Conservation (phyloP, 2,329 filamentous ascomycete species). For the Stylonectria norvegica region DNA sequence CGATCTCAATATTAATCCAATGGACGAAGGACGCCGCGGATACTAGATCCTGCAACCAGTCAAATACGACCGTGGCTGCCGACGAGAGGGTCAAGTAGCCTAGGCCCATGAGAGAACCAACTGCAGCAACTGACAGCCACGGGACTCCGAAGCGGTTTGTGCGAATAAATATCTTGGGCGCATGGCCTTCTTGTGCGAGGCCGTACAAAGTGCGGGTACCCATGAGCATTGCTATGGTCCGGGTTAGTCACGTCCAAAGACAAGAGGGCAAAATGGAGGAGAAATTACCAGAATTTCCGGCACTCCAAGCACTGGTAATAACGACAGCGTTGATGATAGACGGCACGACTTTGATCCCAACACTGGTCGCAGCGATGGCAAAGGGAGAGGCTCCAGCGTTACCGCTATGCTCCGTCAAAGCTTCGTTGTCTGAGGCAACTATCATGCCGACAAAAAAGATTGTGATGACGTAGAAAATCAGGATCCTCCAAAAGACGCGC, state of each 20-base stretch:
- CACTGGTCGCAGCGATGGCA: constrained; percentile 48
- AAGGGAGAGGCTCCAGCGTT: constrained; percentile 47
- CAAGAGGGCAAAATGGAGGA: no score
- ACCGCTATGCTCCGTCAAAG: constrained; percentile 24
- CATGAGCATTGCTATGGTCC: no score
- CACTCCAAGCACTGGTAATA: constrained; percentile 19
- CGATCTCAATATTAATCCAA: constrained; percentile 50
- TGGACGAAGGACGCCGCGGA: constrained; percentile 50
- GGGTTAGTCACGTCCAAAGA: no score
- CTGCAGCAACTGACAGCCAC: constrained; percentile 25
- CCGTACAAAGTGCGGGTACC: constrained; percentile 62
- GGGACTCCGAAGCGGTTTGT: constrained; percentile 58
- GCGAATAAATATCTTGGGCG: constrained; percentile 52
- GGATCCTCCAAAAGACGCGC: constrained; percentile 54
- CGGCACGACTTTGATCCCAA: constrained; percentile 47
- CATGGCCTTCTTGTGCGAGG: constrained; percentile 59
- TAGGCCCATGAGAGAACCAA: background rate
- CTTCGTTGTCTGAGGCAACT: constrained; percentile 39
- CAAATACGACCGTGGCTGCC: constrained; percentile 60
- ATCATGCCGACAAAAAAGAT: constrained; percentile 52
- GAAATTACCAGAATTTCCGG: constrained; percentile 14
- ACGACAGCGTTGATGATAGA: constrained; percentile 54
- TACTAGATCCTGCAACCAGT: constrained; percentile 59
- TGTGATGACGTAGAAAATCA: constrained; percentile 50
- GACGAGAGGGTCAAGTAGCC: constrained; percentile 32